phyloP scores from a whole-genome alignment of 1,284 basidiomycete genomes.

The Trametes polyzona region DNA sequence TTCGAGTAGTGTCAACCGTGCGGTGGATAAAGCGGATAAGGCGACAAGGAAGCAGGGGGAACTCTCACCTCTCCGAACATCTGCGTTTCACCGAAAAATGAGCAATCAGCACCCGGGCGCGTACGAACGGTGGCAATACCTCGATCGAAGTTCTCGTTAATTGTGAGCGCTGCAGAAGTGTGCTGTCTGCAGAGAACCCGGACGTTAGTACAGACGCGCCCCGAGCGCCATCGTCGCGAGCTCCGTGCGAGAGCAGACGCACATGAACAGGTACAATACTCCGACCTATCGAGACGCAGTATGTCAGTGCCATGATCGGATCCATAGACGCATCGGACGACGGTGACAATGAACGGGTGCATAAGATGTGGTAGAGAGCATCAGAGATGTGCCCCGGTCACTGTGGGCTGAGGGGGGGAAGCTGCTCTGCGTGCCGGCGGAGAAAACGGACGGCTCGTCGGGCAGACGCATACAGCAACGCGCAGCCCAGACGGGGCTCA shows the following conservation, averaged over 20 bases:
- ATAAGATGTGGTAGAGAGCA: no score
- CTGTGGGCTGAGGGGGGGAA: no score
- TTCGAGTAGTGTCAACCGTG: no score
- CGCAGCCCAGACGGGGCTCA: no score
- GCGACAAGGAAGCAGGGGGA: no score
- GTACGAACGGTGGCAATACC: constrained; percentile 43
- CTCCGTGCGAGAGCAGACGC: constrained; percentile 28
- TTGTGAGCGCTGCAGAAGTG: constrained; percentile 86
- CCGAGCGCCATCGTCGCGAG: neutral
- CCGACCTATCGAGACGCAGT: constrained; percentile 51
- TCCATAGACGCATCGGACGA: neutral
- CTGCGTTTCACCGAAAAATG: constrained; percentile 37
- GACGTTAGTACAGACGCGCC: no score
- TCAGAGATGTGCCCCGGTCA: no score
- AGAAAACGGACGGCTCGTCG: no score
- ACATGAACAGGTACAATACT: constrained; percentile 80
- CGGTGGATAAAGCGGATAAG: no score
- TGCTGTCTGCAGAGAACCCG: constrained; percentile 75
- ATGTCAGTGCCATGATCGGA: constrained; percentile 6
- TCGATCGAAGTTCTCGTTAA: constrained; percentile 86
- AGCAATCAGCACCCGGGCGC: neutral
- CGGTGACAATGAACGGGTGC: no score
- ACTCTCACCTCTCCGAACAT: constrained; percentile 58
- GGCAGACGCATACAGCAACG: no score
- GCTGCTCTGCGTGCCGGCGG: no score